Conservation (phyloP, 2,329 filamentous ascomycete genomes). For the Pestalotiopsis fici region DNA sequence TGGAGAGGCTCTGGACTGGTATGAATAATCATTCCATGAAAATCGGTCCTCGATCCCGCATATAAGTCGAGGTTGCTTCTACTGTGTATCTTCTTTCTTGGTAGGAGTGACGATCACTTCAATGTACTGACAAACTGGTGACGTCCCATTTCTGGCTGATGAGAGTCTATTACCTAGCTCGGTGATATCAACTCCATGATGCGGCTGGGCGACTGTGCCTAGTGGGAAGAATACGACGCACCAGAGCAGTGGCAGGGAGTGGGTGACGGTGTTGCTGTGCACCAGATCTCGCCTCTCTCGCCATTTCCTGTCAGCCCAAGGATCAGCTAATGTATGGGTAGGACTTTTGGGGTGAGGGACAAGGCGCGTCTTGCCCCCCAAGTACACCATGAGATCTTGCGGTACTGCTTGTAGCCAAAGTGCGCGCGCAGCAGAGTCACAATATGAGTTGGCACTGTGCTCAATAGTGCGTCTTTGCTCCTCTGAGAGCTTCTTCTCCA, state of each 20-base stretch:
- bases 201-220: no score
- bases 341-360: not conserved
- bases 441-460: slow-evolving; percentile 10
- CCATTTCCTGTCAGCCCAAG: not conserved
- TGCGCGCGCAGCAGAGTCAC: not conserved
- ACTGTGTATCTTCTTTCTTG: no score
- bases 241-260: no score
- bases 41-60: no score
- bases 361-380: not conserved
- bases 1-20: not conserved
- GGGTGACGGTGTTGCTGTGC: not conserved
- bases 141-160: no score
- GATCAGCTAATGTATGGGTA: not conserved
- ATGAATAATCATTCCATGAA: no score
- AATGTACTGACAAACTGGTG: no score
- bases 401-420: slow-evolving; percentile 11
- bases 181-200: no score
- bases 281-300: not conserved
- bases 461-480: not conserved
- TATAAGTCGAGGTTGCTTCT: no score
- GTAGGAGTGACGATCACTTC: no score
- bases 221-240: no score
- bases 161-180: no score
- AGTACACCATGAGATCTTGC: not conserved
- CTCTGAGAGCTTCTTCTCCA: slow-evolving; percentile 6